Evolutionary conservation across 352 stramenopile species (phyloP).

Genomic region (Globisporangium nodosum): DNA sequence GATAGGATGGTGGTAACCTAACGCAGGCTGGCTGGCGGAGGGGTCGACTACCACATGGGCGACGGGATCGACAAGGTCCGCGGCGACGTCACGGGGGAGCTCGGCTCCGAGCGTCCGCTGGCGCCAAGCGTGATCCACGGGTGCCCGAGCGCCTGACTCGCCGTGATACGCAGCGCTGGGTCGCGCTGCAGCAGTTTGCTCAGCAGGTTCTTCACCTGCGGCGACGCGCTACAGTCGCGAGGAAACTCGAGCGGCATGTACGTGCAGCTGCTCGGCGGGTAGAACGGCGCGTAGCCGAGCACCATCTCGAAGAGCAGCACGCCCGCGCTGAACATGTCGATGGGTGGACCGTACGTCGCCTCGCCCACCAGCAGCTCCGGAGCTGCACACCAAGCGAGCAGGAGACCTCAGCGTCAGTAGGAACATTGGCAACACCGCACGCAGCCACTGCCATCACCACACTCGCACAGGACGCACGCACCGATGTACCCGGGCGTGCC

Average conservation of each 20-base stretch:
- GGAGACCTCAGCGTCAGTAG: too few species aligned
- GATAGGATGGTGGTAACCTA: background rate
- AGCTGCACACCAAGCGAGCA: slow-evolving; percentile 1
- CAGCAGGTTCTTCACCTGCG: slow-evolving; percentile 65
- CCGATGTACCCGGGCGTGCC: slow-evolving; percentile 66
- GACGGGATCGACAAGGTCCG: slow-evolving; percentile 6
- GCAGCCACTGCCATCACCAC: background rate
- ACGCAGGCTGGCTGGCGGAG: background rate
- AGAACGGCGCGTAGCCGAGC: slow-evolving; percentile 68
- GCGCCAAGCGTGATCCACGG: slow-evolving; percentile 64
- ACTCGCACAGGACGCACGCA: background rate
- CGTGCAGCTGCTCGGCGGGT: slow-evolving; percentile 60
- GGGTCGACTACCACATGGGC: slow-evolving; percentile 3
- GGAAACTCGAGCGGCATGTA: slow-evolving; percentile 58
- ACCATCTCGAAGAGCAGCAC: slow-evolving; percentile 75
- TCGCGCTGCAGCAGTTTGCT: slow-evolving; percentile 60
- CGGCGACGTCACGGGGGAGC: slow-evolving; percentile 24
- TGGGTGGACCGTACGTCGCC: slow-evolving; percentile 39
- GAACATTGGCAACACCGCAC: too few species aligned
- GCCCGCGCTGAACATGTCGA: slow-evolving; percentile 75
- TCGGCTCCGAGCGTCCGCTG: slow-evolving; percentile 27
- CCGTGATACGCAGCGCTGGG: slow-evolving; percentile 65
- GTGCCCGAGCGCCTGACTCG: slow-evolving; percentile 73
- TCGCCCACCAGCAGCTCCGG: slow-evolving; percentile 57
- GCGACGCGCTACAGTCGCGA: slow-evolving; percentile 23